These are phyloP conservation scores for Chaetomiaceae sp. DNA, from an alignment of 2,329 filamentous ascomycete species.

Conservation along the genomic window DNA sequence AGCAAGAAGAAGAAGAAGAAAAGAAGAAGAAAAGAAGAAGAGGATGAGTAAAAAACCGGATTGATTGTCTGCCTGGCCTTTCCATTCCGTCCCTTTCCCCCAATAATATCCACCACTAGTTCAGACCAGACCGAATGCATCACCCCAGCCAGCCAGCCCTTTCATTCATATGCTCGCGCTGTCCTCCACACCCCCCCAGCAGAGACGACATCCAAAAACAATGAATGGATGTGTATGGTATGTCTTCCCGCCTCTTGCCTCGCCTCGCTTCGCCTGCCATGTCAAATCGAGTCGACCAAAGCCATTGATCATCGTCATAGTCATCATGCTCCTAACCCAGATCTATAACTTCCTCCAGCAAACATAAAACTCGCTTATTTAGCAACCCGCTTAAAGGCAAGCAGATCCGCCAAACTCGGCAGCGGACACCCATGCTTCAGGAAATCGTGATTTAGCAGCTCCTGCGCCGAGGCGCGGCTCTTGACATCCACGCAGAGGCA, in stretches of 20 bases:
- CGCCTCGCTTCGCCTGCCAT: background rate
- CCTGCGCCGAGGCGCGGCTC: conserved; percentile 84
- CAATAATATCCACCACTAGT: background rate
- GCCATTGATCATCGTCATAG: background rate
- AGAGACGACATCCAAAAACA: conserved; percentile 14
- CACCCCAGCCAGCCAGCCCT: background rate
- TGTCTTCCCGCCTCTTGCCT: background rate
- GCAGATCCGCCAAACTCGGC: conserved; percentile 75
- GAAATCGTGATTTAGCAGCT: conserved; percentile 90
- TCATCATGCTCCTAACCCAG: too few relatives aligned
- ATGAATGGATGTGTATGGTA: background rate
- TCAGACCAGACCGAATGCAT: too few relatives aligned
- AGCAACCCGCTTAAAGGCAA: conserved; percentile 77
- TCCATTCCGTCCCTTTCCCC: background rate
- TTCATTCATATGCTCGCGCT: too few relatives aligned
- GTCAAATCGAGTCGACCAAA: background rate
- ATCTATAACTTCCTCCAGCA: too few relatives aligned
- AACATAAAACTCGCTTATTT: too few relatives aligned
- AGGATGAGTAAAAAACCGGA: too few relatives aligned
- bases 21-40: too few relatives aligned
- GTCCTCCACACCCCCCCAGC: background rate
- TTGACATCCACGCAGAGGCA: conserved; percentile 97
- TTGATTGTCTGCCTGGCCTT: background rate
- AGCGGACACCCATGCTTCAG: conserved; percentile 85
- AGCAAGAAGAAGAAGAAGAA: too few relatives aligned